Evolutionary conservation across 2,329 filamentous ascomycete genomes (phyloP), one percentile per base, ranked within the genome.

Genomic region (Chaetomiaceae sp.): DNA sequence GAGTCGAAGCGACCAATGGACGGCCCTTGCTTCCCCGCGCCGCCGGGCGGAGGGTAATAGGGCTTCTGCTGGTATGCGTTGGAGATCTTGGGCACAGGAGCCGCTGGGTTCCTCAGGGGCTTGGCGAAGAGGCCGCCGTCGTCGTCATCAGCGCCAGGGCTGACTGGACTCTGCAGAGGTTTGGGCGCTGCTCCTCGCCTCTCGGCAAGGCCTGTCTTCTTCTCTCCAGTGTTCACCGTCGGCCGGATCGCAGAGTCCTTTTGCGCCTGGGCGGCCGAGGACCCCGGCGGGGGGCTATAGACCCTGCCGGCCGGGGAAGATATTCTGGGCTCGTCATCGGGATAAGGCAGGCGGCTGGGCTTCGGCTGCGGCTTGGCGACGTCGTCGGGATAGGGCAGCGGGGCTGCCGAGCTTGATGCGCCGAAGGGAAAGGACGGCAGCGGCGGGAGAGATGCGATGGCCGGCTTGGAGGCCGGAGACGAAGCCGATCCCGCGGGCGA

Each of bases 101-200:
- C 38, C 74, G 62, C 34, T n/a, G 54, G 53, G 74, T 76, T 60
- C 69, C 71, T 70, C 46, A 83, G 63, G 6, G 81, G 80, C 63
- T 84, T 84, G 56, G 89, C 87, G 68, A 95, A 95, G 49, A 95
- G 74, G n/a, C 83, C 87, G 51, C 90, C 87, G 51, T 94, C 88
- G 22, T 78, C 76, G 22, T 78, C 76, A 19, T 42, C 48, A 36
- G 34, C 27, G 17, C 36, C 37, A 12, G 88, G 87, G 40, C 87
- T 90, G 17, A 87, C 84, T 1, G 91, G 91, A 58, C 91, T 90
- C 53, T 90, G 87, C 46, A 96, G 76, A 44, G 90, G 87, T 66
- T 89, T 91, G 22, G 90, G 89, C 7, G 80, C 84, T n/a, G 87
- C 85, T 22, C 88, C 89, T 64, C 91, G 82, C 61, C 91, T 80